phyloP scores from a whole-genome alignment of 2,329 filamentous ascomycete genomes.

The Capronia americana region DNA sequence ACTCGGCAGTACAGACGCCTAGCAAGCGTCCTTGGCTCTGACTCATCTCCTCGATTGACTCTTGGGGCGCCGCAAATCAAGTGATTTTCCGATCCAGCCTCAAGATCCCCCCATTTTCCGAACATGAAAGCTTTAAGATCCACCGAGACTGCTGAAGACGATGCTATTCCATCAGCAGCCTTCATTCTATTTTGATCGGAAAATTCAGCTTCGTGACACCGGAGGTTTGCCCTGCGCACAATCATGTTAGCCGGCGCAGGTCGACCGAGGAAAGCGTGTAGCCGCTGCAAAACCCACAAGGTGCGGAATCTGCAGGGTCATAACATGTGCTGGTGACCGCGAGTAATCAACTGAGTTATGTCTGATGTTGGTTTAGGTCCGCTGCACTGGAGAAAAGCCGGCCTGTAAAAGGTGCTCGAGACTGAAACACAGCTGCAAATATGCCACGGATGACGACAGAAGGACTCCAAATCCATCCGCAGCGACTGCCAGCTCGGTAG shows the following conservation, averaged over 20 bases:
- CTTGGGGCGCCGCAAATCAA: background rate
- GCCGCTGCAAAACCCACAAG: slow-evolving; percentile 23
- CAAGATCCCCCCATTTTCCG: slow-evolving; percentile 1
- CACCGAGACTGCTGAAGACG: too few species aligned
- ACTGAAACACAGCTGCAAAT: slow-evolving; percentile 9
- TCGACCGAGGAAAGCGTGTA: slow-evolving; percentile 21
- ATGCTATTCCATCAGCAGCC: background rate
- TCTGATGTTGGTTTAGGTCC: slow-evolving; percentile 1
- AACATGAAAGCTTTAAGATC: background rate
- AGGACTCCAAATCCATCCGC: background rate
- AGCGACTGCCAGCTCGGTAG: background rate
- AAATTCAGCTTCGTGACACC: background rate
- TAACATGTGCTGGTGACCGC: background rate
- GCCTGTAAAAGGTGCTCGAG: slow-evolving; percentile 9
- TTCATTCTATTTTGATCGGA: background rate
- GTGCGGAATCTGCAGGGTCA: background rate
- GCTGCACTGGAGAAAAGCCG: slow-evolving; percentile 16
- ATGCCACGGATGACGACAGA: background rate
- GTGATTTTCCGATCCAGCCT: slow-evolving; percentile 7
- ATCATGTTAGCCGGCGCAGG: slow-evolving; percentile 21
- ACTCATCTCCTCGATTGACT: background rate
- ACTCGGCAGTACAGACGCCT: background rate
- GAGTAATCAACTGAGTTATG: background rate
- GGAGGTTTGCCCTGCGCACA: background rate
- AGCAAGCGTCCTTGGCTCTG: background rate